A percentile compares a stretch with the other conserved stretches of the same genome.
phyloP scores from a whole-genome alignment of 2,329 filamentous ascomycete species.

The Stagonosporopsis cucurbitacearum region DNA sequence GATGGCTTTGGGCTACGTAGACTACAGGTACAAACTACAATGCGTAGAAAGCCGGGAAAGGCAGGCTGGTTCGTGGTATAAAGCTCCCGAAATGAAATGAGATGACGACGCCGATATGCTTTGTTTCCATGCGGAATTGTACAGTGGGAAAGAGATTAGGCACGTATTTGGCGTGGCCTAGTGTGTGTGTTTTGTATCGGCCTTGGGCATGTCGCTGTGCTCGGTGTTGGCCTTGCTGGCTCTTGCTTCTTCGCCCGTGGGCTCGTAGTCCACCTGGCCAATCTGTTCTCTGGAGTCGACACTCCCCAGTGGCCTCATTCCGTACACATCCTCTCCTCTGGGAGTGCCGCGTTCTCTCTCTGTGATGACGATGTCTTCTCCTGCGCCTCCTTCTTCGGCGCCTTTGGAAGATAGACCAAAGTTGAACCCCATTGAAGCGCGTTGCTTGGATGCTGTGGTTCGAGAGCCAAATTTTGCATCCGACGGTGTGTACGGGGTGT shows the following conservation, averaged over 20 bases:
- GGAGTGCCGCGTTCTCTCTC: slow-evolving; percentile 8
- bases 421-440: slow-evolving; percentile 16
- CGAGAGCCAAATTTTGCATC: slow-evolving; percentile 18
- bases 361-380: slow-evolving; percentile 15
- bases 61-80: neutral
- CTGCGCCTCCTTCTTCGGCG: slow-evolving; percentile 13
- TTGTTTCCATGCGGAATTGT: neutral
- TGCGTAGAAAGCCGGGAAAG: no score
- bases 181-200: slow-evolving; percentile 24
- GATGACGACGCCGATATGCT: neutral
- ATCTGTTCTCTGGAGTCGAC: slow-evolving; percentile 25
- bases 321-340: slow-evolving; percentile 21
- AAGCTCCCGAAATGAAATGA: neutral
- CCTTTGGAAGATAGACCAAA: slow-evolving; percentile 19
- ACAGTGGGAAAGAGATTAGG: neutral
- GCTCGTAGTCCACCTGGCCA: slow-evolving; percentile 3
- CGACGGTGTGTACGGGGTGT: slow-evolving; percentile 10
- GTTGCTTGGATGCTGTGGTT: slow-evolving; percentile 5
- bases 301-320: slow-evolving; percentile 24
- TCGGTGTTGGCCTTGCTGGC: slow-evolving; percentile 26
- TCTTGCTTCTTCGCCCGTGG: slow-evolving; percentile 3
- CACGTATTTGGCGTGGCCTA: slow-evolving; percentile 8
- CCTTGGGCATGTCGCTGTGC: slow-evolving; percentile 13
- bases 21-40: neutral
- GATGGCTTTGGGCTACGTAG: neutral